Conservation (phyloP, 208 protist genomes). For the Trypanosoma melophagium region DNA sequence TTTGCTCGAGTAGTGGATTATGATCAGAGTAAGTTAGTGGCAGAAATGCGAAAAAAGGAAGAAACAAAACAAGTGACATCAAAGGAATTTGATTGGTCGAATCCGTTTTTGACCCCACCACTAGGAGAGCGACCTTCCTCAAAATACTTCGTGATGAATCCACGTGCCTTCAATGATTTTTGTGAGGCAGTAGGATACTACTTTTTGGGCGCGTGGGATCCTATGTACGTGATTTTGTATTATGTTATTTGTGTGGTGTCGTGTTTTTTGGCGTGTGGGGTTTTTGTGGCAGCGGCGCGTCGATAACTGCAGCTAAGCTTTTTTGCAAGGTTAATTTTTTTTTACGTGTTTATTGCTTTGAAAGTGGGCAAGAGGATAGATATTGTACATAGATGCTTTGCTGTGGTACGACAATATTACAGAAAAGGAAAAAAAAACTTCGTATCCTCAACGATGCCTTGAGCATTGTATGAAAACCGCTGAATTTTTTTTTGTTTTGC, state of each 20-base stretch:
- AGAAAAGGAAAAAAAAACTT: no score
- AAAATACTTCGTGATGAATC: slow-evolving; percentile 55
- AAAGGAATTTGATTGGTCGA: slow-evolving; percentile 35
- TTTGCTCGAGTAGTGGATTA: slow-evolving; percentile 26
- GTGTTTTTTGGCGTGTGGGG: slow-evolving; percentile 6
- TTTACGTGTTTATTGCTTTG: neutral
- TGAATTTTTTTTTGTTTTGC: no score
- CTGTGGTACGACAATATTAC: no score
- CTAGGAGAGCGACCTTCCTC: slow-evolving; percentile 36
- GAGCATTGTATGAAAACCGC: no score
- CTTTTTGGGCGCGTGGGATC: slow-evolving; percentile 29
- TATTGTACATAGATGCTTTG: no score
- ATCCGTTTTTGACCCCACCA: slow-evolving; percentile 43
- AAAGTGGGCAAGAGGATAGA: neutral
- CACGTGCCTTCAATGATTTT: slow-evolving; percentile 48
- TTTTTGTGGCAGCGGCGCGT: slow-evolving; percentile 7
- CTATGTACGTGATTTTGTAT: slow-evolving; percentile 7
- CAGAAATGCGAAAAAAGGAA: slow-evolving; percentile 13
- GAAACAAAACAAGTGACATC: neutral
- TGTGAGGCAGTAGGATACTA: slow-evolving; percentile 36
- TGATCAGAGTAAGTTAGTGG: slow-evolving; percentile 34
- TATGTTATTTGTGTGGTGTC: slow-evolving; percentile 5
- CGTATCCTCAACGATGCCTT: no score
- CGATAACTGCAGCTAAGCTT: neutral
- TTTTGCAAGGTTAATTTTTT: slow-evolving; percentile 1